Evolutionary conservation across 805 yeast species (phyloP).

Genomic region (Clavispora carvajalis): DNA sequence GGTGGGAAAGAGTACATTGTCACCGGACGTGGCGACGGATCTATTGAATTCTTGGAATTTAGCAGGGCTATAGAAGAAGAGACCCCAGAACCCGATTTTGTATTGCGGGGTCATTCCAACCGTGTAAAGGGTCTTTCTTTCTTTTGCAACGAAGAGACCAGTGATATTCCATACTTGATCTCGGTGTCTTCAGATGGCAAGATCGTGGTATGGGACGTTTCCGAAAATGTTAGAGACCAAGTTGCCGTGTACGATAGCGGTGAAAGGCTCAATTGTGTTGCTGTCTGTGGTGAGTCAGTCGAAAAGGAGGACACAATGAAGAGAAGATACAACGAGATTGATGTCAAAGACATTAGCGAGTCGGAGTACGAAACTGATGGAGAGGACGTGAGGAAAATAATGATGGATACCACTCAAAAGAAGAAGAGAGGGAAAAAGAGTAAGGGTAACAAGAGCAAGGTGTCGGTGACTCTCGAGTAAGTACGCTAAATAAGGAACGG

Average conservation of each 20-base stretch:
- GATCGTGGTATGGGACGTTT: slow-evolving; percentile 80
- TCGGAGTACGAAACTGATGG: slow-evolving; percentile 76
- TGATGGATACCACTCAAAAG: slow-evolving; percentile 45
- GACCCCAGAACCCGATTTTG: slow-evolving; percentile 44
- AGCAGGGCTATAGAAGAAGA: slow-evolving; percentile 11
- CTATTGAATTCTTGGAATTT: slow-evolving; percentile 52
- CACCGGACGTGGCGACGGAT: slow-evolving; percentile 69
- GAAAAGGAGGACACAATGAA: slow-evolving; percentile 72
- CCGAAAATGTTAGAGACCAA: slow-evolving; percentile 56
- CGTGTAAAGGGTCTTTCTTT: slow-evolving; percentile 77
- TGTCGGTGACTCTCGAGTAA: slow-evolving; percentile 54
- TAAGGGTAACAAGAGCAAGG: slow-evolving; percentile 17
- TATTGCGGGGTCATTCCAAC: slow-evolving; percentile 73
- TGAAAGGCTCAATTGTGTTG: slow-evolving; percentile 85
- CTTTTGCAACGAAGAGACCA: slow-evolving; percentile 36
- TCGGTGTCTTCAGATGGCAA: slow-evolving; percentile 92
- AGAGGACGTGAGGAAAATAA: slow-evolving; percentile 54
- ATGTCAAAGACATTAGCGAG: slow-evolving; percentile 41
- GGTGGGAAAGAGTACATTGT: slow-evolving; percentile 53
- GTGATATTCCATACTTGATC: slow-evolving; percentile 46
- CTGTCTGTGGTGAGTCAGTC: slow-evolving; percentile 67
- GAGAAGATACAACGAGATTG: slow-evolving; percentile 40
- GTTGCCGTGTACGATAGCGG: slow-evolving; percentile 88
- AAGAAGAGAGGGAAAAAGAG: slow-evolving; percentile 32
- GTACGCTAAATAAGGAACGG: background rate